Percentiles rank a stretch among this genome's conserved stretches.
phyloP scores from a whole-genome alignment of 495 filamentous ascomycete genomes.

The Clavariopsis aquatica region DNA sequence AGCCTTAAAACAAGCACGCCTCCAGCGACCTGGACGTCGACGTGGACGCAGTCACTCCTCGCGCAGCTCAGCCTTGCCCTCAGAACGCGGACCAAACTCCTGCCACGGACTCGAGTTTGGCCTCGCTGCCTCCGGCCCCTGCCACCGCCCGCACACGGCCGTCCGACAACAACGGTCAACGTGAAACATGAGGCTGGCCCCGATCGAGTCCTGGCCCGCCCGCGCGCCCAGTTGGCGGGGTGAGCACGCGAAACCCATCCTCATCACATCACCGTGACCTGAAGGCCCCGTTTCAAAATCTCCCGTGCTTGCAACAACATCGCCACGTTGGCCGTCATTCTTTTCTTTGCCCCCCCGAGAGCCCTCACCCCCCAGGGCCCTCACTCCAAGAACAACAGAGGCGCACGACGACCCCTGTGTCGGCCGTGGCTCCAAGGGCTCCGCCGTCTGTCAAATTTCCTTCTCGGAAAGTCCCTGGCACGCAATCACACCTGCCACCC shows the following conservation, averaged over 20 bases:
- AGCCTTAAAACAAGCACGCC: not conserved
- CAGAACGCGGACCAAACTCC: conserved; percentile 4
- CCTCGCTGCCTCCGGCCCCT: not conserved
- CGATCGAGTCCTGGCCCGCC: not conserved
- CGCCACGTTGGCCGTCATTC: not conserved
- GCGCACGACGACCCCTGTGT: not conserved
- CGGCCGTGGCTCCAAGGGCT: not conserved
- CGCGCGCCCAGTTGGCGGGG: conserved; percentile 22
- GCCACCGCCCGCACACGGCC: conserved; percentile 1
- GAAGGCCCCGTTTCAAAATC: conserved; percentile 14
- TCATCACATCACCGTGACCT: conserved; percentile 3
- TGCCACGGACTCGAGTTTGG: conserved; percentile 3
- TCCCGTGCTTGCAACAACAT: not conserved
- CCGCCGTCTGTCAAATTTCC: not conserved
- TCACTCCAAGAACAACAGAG: not conserved
- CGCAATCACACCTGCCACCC: not conserved
- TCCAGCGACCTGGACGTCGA: not conserved
- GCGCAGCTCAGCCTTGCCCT: not conserved
- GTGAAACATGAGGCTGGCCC: conserved; percentile 30
- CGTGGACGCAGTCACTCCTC: not conserved
- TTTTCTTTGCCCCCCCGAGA: too few species aligned
- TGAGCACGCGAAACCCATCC: conserved; percentile 10
- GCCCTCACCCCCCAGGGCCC: too few species aligned
- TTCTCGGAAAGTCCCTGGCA: not conserved
- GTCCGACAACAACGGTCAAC: conserved; percentile 23